These are phyloP conservation scores for Paecilomyces sp. DNA, from an alignment of 2,329 filamentous ascomycete genomes.

Conservation along the genomic window DNA sequence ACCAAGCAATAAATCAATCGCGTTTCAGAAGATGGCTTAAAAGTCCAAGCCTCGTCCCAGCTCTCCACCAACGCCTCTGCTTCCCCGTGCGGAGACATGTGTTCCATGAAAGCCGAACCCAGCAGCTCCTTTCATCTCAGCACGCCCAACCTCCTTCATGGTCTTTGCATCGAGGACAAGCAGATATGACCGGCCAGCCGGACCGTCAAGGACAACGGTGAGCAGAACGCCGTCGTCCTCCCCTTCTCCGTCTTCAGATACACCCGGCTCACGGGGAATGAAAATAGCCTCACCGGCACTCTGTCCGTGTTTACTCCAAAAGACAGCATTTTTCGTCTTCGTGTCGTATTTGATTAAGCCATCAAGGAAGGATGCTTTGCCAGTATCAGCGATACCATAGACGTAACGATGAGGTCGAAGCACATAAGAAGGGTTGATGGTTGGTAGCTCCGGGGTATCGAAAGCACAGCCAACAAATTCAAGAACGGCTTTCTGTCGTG, in stretches of 20 bases:
- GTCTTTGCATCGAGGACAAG: conserved; percentile 44
- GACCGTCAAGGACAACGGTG: conserved; percentile 47
- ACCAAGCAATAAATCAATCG: background rate
- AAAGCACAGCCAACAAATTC: conserved; percentile 19
- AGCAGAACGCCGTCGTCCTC: conserved; percentile 50
- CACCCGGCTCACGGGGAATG: conserved; percentile 16
- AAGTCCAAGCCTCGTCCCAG: background rate
- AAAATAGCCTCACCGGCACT: conserved; percentile 51
- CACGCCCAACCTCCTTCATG: conserved; percentile 44
- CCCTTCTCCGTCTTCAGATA: conserved; percentile 3
- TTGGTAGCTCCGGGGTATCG: conserved; percentile 40
- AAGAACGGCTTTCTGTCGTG: conserved; percentile 11
- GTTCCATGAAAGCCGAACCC: conserved; percentile 50
- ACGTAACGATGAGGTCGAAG: conserved; percentile 43
- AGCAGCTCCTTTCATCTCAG: conserved; percentile 42
- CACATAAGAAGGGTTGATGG: conserved; percentile 40
- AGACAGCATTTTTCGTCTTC: conserved; percentile 27
- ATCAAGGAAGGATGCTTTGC: conserved; percentile 44
- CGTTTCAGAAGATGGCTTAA: background rate
- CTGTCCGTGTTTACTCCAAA: conserved; percentile 44
- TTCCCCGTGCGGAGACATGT: conserved; percentile 20
- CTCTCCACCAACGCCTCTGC: background rate
- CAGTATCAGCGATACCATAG: conserved; percentile 41
- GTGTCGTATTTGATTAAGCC: conserved; percentile 48
- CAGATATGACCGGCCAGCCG: conserved; percentile 44